A percentile compares a stretch with the other conserved stretches of the same genome.
Evolutionary conservation across 2,329 filamentous ascomycete species (phyloP).

Genomic region (Metarhizium guizhouense): DNA sequence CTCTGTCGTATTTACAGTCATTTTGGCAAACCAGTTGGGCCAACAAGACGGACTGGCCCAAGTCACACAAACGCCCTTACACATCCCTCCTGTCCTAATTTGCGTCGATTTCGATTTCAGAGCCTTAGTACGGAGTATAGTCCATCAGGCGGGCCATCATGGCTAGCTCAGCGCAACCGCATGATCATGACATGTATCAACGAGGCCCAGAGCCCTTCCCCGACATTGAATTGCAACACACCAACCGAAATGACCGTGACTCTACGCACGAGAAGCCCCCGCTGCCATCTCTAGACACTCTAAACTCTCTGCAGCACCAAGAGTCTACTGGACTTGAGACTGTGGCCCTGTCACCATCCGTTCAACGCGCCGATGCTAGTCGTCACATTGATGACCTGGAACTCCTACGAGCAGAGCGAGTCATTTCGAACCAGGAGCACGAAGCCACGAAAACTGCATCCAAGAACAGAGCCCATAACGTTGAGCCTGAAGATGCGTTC

Average conservation of each 20-base stretch:
- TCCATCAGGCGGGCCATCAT: neutral
- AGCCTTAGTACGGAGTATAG: neutral
- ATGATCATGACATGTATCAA: neutral
- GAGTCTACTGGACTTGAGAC: constrained; percentile 14
- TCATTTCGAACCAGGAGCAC: constrained; percentile 34
- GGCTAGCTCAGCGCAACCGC: constrained; percentile 2
- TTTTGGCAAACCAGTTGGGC: too few species aligned
- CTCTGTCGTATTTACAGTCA: too few species aligned
- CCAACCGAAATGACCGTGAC: constrained; percentile 4
- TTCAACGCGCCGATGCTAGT: constrained; percentile 23
- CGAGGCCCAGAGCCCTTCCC: constrained; percentile 3
- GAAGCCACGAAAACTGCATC: constrained; percentile 16
- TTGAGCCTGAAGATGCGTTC: constrained; percentile 37
- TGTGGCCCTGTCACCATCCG: constrained; percentile 13
- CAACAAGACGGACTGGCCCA: too few species aligned
- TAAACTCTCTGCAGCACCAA: constrained; percentile 18
- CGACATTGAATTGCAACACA: neutral
- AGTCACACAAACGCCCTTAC: neutral
- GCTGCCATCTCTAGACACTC: constrained; percentile 20
- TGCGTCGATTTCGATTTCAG: neutral
- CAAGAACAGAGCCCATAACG: constrained; percentile 23
- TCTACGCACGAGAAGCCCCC: constrained; percentile 15
- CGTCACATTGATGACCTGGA: constrained; percentile 41
- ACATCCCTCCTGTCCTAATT: neutral
- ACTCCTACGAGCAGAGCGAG: constrained; percentile 36